Evolutionary conservation across 1,284 basidiomycete genomes (phyloP).

Genomic region (Cutaneotrichosporon sp.): DNA sequence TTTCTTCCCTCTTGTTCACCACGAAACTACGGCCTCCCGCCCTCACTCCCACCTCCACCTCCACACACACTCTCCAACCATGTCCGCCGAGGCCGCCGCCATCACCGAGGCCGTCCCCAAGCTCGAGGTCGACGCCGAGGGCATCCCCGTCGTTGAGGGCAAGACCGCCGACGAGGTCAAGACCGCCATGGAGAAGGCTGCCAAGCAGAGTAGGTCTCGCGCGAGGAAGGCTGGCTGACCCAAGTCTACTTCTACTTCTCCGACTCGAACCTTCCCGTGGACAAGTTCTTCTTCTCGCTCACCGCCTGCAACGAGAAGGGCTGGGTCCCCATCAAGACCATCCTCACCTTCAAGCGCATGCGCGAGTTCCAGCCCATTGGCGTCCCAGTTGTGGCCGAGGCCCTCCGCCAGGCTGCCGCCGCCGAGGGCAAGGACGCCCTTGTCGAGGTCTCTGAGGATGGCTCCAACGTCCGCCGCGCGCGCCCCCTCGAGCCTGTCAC

Average conservation of each 20-base stretch:
- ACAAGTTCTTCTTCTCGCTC: slow-evolving; percentile 97
- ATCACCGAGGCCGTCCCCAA: slow-evolving; percentile 14
- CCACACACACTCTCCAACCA: not conserved
- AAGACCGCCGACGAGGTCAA: slow-evolving; percentile 42
- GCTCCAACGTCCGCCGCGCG: slow-evolving; percentile 69
- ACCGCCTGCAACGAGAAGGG: slow-evolving; percentile 73
- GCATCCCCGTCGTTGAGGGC: slow-evolving; percentile 37
- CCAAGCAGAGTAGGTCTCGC: slow-evolving; percentile 44
- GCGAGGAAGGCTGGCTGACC: not conserved
- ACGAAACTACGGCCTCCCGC: not conserved
- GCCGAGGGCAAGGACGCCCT: slow-evolving; percentile 58
- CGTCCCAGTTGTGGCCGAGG: slow-evolving; percentile 65
- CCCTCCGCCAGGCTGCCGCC: slow-evolving; percentile 58
- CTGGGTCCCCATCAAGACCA: slow-evolving; percentile 86
- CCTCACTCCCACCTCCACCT: not conserved
- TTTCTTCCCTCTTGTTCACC: not conserved
- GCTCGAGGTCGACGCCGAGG: slow-evolving; percentile 24
- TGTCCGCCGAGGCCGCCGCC: slow-evolving; percentile 11
- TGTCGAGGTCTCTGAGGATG: slow-evolving; percentile 70
- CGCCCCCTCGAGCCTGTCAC: slow-evolving; percentile 68
- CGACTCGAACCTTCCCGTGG: slow-evolving; percentile 92
- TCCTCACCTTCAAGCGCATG: slow-evolving; percentile 97
- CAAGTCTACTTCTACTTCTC: slow-evolving; percentile 97
- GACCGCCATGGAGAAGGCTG: slow-evolving; percentile 33
- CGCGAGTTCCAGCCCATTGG: slow-evolving; percentile 66